A percentile compares a stretch with the other conserved stretches of the same genome.
These are phyloP conservation scores for Pseudopyricularia cyperi DNA, from an alignment of 2,329 filamentous ascomycete species.

Conservation along the genomic window DNA sequence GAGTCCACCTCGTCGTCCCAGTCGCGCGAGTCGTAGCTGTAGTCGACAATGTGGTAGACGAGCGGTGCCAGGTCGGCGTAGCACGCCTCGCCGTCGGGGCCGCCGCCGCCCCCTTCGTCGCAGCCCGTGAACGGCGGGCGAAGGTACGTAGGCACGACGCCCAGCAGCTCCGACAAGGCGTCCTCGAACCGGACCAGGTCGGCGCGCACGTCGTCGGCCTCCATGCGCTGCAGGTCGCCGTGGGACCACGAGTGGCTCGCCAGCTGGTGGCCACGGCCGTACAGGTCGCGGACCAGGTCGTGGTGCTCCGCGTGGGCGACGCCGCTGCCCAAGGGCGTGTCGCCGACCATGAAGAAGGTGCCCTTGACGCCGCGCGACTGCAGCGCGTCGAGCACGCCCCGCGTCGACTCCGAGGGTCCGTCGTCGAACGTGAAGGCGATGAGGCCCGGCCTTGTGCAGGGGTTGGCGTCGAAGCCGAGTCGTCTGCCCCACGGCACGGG, in stretches of 20 bases:
- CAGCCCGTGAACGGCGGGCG: conserved; percentile 26
- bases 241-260: conserved; percentile 34
- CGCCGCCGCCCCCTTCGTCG: conserved; percentile 5
- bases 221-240: conserved; percentile 20
- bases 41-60: conserved; percentile 22
- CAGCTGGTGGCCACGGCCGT: conserved; percentile 29
- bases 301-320: background rate
- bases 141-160: conserved; percentile 31
- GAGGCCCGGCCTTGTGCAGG: conserved; percentile 39
- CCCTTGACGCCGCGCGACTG: conserved; percentile 42
- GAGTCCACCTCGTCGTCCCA: conserved; percentile 21
- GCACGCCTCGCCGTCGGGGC: no score
- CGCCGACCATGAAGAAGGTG: conserved; percentile 54
- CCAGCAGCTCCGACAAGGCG: conserved; percentile 27
- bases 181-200: conserved; percentile 29
- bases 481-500: conserved; percentile 35
- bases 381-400: conserved; percentile 47
- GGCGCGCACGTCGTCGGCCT: conserved; percentile 27
- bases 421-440: conserved; percentile 58
- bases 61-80: conserved; percentile 15
- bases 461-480: conserved; percentile 37
- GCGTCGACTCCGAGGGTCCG: conserved; percentile 48
- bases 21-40: conserved; percentile 18
- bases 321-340: conserved; percentile 23
- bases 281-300: conserved; percentile 26